Base-by-base conservation (phyloP, 78 protist genomes). In the Salpingoeca rosetta region DNA sequence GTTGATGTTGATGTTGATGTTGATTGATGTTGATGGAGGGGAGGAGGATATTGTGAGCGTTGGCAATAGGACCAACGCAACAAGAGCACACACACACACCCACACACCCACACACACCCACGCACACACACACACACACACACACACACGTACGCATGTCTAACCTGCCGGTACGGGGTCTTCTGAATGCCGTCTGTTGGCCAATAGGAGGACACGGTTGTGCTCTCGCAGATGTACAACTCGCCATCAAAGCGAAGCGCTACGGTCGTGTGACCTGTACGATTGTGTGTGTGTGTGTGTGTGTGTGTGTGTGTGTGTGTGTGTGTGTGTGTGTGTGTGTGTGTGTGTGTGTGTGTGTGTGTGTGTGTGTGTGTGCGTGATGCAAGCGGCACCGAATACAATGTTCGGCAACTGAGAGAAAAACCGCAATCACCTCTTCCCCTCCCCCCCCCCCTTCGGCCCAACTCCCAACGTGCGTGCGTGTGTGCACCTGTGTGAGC, bases 241-340 rank as follows among this genome's bases (percentile, higher is more conserved):
- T 24, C 83, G 80, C n/a, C 76, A 40, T 40, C 43, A 7, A 37
- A 28, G 36, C 88, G 43, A 37, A 86, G 38, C 38, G 89, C 89
- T 1, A 86, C 43, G 31, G 89, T 56, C 26, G 84, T 79, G 89
- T 80, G 85, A n/a, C n/a, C n/a, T n/a, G n/a, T n/a, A n/a, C n/a
- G n/a, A n/a, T n/a, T n/a, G n/a, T n/a, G n/a, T n/a, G n/a, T n/a
- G n/a, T n/a, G n/a, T n/a, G n/a, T n/a, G n/a, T n/a, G n/a, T n/a
- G n/a, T n/a, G n/a, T n/a, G n/a, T n/a, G n/a, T n/a, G n/a, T n/a
- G n/a, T n/a, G n/a, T n/a, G n/a, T n/a, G n/a, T n/a, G n/a, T n/a
- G n/a, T n/a, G n/a, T n/a, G n/a, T n/a, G n/a, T n/a, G n/a, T n/a
- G n/a, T n/a, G n/a, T n/a, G n/a, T n/a, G n/a, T n/a, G n/a, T n/a